Evolutionary conservation across 495 filamentous ascomycete genomes (phyloP).

Genomic region (Glutinoglossum americanum): DNA sequence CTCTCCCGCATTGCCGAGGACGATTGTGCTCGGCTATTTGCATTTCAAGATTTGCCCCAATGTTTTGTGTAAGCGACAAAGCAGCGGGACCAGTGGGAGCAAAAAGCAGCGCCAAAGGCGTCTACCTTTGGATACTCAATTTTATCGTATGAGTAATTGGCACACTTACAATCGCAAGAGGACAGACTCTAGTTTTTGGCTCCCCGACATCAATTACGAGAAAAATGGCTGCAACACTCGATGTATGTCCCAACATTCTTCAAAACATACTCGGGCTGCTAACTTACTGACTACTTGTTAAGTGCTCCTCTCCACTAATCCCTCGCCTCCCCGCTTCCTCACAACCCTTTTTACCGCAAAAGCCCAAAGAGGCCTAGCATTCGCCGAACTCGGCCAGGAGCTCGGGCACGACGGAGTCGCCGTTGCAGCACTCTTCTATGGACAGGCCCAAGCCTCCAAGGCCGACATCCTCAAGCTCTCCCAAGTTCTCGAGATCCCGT

Average conservation of each 20-base stretch:
- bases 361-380: slow-evolving; percentile 48
- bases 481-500: slow-evolving; percentile 37
- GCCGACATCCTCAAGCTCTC: slow-evolving; percentile 62
- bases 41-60: too few relatives aligned
- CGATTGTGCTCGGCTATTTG: too few relatives aligned
- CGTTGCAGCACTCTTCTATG: slow-evolving; percentile 84
- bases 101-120: too few relatives aligned
- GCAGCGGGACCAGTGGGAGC: too few relatives aligned
- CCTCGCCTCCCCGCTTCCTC: slow-evolving; percentile 41
- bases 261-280: not conserved
- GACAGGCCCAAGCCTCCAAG: slow-evolving; percentile 58
- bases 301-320: slow-evolving; percentile 12
- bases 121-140: too few relatives aligned
- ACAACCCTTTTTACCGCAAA: slow-evolving; percentile 71
- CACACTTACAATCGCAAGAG: too few relatives aligned
- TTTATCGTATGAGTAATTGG: too few relatives aligned
- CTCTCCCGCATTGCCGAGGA: too few relatives aligned
- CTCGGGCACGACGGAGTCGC: slow-evolving; percentile 79
- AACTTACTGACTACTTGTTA: not conserved
- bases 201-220: too few relatives aligned
- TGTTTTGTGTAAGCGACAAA: too few relatives aligned
- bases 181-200: not conserved
- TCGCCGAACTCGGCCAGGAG: slow-evolving; percentile 54
- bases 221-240: not conserved
- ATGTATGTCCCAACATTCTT: not conserved